A percentile compares a stretch with the other conserved stretches of the same genome.
phyloP scores from a whole-genome alignment of 2,329 filamentous ascomycete genomes.

The Ceratocystis eucalypticola region DNA sequence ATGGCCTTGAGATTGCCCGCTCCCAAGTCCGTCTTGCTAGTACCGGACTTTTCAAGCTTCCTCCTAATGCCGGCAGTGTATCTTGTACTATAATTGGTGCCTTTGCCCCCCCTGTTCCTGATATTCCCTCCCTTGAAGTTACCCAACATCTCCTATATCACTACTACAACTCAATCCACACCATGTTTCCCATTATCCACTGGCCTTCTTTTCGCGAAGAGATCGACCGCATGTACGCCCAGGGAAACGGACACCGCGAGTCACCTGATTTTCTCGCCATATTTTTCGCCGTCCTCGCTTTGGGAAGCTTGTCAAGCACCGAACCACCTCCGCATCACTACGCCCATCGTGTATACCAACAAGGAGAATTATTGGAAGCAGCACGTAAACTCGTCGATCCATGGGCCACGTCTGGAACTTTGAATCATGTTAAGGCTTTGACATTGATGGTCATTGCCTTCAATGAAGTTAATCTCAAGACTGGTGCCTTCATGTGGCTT shows the following conservation, averaged over 20 bases:
- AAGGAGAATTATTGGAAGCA: constrained; percentile 55
- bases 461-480: constrained; percentile 74
- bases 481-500: constrained; percentile 75
- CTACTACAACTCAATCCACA: constrained; percentile 66
- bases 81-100: constrained; percentile 20
- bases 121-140: constrained; percentile 54
- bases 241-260: constrained; percentile 40
- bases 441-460: constrained; percentile 67
- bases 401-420: constrained; percentile 63
- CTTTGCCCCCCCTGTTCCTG: constrained; percentile 43
- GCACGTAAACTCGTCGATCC: constrained; percentile 60
- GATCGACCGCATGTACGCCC: constrained; percentile 62
- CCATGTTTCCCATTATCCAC: constrained; percentile 72
- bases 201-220: constrained; percentile 70
- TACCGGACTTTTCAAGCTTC: constrained; percentile 18
- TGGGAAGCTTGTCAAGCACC: constrained; percentile 60
- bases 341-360: constrained; percentile 38
- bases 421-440: constrained; percentile 61
- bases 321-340: constrained; percentile 32
- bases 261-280: constrained; percentile 59
- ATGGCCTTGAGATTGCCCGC: constrained; percentile 16
- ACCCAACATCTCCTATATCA: constrained; percentile 60
- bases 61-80: constrained; percentile 18
- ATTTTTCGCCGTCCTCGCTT: constrained; percentile 71
- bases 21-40: constrained; percentile 18